A percentile compares a stretch with the other conserved stretches of the same genome.
Evolutionary conservation across 768 basidiomycete genomes (phyloP).

Genomic region (Gymnopilus junonius): DNA sequence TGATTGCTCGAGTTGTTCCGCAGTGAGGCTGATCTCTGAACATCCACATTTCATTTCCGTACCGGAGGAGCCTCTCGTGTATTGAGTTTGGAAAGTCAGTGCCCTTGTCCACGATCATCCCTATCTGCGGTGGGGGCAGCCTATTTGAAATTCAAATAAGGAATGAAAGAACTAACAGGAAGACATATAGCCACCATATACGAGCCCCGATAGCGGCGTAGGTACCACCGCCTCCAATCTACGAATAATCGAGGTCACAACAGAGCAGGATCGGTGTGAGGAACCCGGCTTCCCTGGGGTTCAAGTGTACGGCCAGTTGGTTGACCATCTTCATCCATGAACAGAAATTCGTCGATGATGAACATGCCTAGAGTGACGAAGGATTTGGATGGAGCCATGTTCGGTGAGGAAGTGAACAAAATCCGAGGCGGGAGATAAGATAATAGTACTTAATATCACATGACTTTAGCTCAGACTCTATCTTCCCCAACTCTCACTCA

Average conservation of each 20-base stretch:
- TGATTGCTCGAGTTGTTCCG: conserved; percentile 74
- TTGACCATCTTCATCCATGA: conserved; percentile 57
- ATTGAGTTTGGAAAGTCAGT: conserved; percentile 70
- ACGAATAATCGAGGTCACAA: conserved; percentile 8
- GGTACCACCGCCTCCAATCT: conserved; percentile 92
- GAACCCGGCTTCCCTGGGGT: conserved; percentile 49
- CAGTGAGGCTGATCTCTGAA: conserved; percentile 62
- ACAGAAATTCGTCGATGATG: conserved; percentile 84
- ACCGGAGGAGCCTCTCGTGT: conserved; percentile 56
- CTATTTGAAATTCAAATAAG: conserved; percentile 35
- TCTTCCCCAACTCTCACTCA: conserved; percentile 7
- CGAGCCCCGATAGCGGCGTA: conserved; percentile 82
- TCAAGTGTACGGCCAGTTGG: conserved; percentile 49
- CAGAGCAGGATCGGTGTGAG: background rate
- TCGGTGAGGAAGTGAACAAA: background rate
- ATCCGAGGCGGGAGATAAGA: background rate
- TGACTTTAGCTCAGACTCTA: conserved; percentile 4
- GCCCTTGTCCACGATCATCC: conserved; percentile 87
- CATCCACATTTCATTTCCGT: conserved; percentile 79
- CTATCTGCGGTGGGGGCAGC: conserved; percentile 66
- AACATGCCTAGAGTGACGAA: conserved; percentile 88
- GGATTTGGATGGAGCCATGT: background rate
- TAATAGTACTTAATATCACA: background rate
- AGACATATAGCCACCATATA: conserved; percentile 60
- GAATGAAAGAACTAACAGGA: background rate